A percentile compares a stretch with the other conserved stretches of the same genome.
phyloP scores from a whole-genome alignment of 495 filamentous ascomycete genomes.

The Penicillium canescens region DNA sequence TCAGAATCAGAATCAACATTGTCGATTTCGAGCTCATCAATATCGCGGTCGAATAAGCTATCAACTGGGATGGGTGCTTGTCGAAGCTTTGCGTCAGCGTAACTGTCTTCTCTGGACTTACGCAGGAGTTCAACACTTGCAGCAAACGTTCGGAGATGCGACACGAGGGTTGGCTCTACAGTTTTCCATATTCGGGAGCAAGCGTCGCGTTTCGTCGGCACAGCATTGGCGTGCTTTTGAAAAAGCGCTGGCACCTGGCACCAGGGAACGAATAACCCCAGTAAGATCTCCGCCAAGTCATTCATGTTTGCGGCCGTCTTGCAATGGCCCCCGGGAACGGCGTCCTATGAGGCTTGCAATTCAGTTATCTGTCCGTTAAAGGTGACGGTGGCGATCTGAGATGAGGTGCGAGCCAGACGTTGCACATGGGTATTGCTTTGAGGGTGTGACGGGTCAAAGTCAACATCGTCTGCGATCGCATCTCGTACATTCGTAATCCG shows the following conservation, averaged over 20 bases:
- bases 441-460: conserved; percentile 7
- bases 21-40: not conserved
- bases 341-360: conserved; percentile 9
- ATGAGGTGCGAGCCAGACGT: not conserved
- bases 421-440: conserved; percentile 6
- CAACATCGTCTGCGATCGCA: conserved; percentile 2
- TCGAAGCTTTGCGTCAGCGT: conserved; percentile 3
- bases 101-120: conserved; percentile 5
- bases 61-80: not conserved
- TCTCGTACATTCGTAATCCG: not conserved
- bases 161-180: conserved; percentile 5
- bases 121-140: conserved; percentile 7
- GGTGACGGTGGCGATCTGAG: conserved; percentile 5
- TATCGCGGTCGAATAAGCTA: not conserved
- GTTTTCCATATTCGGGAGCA: not conserved
- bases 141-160: conserved; percentile 5
- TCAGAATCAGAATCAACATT: not conserved
- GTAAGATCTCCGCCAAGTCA: conserved; percentile 10
- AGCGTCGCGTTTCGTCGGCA: too few relatives aligned
- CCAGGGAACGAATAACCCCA: conserved; percentile 14
- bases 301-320: conserved; percentile 7
- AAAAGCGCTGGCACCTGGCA: not conserved
- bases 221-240: not conserved
- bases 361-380: conserved; percentile 8
- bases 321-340: conserved; percentile 6